These are phyloP conservation scores for Amylocarpus encephaloides DNA, from an alignment of 2,329 filamentous ascomycete species.

Conservation along the genomic window DNA sequence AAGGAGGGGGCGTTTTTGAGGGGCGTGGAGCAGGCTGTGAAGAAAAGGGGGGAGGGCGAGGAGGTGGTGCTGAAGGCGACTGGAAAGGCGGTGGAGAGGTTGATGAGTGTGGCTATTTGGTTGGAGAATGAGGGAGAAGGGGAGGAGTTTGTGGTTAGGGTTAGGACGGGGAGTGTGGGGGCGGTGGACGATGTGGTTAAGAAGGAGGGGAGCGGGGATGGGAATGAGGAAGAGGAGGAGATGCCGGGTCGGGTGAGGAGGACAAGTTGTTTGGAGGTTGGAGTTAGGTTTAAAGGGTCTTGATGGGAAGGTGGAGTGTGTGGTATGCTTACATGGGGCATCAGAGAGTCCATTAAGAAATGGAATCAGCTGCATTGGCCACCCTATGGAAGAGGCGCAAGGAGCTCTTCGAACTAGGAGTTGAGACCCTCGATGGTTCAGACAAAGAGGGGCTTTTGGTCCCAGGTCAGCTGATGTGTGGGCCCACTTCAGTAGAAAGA, in stretches of 20 bases:
- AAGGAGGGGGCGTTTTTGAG: constrained; percentile 10
- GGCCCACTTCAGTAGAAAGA: too few species aligned
- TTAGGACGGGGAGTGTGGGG: constrained; percentile 30
- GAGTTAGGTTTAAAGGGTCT: constrained; percentile 14
- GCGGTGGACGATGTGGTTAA: constrained; percentile 31
- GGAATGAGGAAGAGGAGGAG: constrained; percentile 12
- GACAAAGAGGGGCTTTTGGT: too few species aligned
- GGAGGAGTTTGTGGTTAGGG: constrained; percentile 15
- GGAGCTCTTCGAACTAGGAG: too few species aligned
- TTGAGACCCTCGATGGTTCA: too few species aligned
- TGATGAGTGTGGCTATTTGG: constrained; percentile 24
- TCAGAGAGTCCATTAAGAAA: too few species aligned
- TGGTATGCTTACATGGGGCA: too few species aligned
- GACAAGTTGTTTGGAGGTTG: constrained; percentile 28
- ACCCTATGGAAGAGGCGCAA: too few species aligned
- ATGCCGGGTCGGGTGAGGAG: constrained; percentile 25
- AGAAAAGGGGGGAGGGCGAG: constrained; percentile 13
- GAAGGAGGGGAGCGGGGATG: constrained; percentile 7
- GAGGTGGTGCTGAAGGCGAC: constrained; percentile 30
- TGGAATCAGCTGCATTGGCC: too few species aligned
- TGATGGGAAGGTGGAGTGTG: background rate
- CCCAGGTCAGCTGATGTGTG: too few species aligned
- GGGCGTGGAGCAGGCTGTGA: constrained; percentile 17
- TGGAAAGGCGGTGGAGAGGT: constrained; percentile 30
- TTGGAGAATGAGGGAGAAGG: constrained; percentile 25